These are phyloP conservation scores for Fusarium denticulatum DNA, from an alignment of 2,329 filamentous ascomycete genomes.

Conservation along the genomic window DNA sequence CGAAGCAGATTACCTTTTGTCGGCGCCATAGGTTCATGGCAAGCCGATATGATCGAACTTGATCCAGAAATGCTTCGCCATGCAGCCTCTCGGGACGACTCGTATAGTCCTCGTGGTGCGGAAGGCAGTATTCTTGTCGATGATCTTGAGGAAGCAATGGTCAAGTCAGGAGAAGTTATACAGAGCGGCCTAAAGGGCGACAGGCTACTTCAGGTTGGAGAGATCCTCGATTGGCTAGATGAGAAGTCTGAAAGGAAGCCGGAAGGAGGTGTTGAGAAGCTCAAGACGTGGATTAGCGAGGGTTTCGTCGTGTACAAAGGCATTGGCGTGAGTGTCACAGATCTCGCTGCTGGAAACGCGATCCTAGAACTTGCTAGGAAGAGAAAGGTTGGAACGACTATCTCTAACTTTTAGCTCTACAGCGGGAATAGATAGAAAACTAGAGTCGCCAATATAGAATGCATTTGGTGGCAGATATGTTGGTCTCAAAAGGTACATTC, in stretches of 20 bases:
- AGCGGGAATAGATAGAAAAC: too few relatives aligned
- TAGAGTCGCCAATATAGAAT: neutral
- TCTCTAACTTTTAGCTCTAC: neutral
- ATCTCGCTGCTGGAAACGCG: constrained; percentile 45
- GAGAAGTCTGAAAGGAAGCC: neutral
- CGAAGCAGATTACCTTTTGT: constrained; percentile 49
- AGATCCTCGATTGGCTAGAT: constrained; percentile 20
- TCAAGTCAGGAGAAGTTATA: constrained; percentile 74
- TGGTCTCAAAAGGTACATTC: neutral
- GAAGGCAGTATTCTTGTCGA: constrained; percentile 56
- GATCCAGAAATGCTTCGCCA: constrained; percentile 67
- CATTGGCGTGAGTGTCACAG: constrained; percentile 46
- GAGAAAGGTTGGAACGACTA: constrained; percentile 7
- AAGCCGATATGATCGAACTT: constrained; percentile 72
- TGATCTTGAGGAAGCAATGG: constrained; percentile 67
- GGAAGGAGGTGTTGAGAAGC: neutral
- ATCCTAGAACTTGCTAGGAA: constrained; percentile 43
- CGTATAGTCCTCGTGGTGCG: neutral
- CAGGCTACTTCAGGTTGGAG: constrained; percentile 72
- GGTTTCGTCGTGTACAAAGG: constrained; percentile 44
- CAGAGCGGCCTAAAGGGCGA: constrained; percentile 66
- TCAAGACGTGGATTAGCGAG: constrained; percentile 24
- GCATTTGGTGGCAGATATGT: fast-evolving
- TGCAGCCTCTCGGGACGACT: neutral
- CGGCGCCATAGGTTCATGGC: constrained; percentile 63